Conservation (phyloP, 1,139 yeast species). For the Kodamaea derodonti region DNA sequence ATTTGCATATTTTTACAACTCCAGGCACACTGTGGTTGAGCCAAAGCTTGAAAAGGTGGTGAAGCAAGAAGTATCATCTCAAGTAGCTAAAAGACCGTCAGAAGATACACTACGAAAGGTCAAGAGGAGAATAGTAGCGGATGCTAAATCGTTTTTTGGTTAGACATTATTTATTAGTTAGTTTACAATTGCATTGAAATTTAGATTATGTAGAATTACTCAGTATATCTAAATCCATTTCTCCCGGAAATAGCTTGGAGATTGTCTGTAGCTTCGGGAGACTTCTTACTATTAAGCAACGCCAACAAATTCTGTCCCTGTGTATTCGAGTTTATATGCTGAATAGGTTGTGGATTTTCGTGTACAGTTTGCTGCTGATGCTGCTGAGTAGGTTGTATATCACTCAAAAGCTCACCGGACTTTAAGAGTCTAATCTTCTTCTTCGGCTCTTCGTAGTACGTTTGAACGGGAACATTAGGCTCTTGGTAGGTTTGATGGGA, state of each 20-base stretch:
- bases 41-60: too few species aligned
- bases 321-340: slow-evolving; percentile 5
- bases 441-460: slow-evolving; percentile 8
- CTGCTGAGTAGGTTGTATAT: slow-evolving; percentile 6
- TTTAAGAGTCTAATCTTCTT: slow-evolving; percentile 25
- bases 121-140: slow-evolving; percentile 7
- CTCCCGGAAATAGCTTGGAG: slow-evolving; percentile 14
- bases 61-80: too few species aligned
- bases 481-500: not conserved
- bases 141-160: slow-evolving; percentile 12
- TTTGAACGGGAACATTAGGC: not conserved
- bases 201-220: not conserved
- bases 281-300: slow-evolving; percentile 11
- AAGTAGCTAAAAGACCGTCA: not conserved
- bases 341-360: slow-evolving; percentile 2
- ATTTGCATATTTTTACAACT: slow-evolving; percentile 8
- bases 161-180: slow-evolving; percentile 2
- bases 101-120: slow-evolving; percentile 2
- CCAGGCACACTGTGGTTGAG: slow-evolving; percentile 4
- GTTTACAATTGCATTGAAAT: too few species aligned
- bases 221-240: slow-evolving; percentile 2
- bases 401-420: slow-evolving; percentile 27
- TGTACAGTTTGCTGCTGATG: not conserved
- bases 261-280: slow-evolving; percentile 6
- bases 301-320: slow-evolving; percentile 15